These are phyloP conservation scores for Dillenia suffruticosa DNA, from an alignment of 164 flowering plant genomes.

Conservation along the genomic window DNA sequence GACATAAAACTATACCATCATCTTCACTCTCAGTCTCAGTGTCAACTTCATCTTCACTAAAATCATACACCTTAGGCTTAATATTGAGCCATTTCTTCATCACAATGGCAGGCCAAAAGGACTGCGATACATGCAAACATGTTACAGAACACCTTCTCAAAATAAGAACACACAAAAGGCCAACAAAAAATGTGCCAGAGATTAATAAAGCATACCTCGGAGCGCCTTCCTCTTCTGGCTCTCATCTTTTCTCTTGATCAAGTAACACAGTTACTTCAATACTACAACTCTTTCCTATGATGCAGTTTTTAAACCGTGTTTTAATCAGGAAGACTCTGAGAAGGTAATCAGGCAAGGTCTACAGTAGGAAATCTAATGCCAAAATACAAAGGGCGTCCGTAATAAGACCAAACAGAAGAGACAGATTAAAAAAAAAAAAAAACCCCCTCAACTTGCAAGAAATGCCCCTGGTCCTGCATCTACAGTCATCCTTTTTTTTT, in stretches of 20 bases:
- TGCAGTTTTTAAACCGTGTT: background rate
- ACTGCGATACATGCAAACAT: constrained; percentile 28
- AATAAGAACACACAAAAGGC: background rate
- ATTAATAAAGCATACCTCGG: constrained; percentile 48
- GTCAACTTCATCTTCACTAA: constrained; percentile 92
- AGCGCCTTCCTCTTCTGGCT: constrained; percentile 46
- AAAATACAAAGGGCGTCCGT: constrained; percentile 18
- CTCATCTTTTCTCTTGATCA: constrained; percentile 34
- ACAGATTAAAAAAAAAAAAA: constrained; percentile 39
- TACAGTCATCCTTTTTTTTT: background rate
- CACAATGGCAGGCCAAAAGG: constrained; percentile 89
- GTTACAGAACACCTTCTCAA: background rate
- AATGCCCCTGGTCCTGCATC: constrained; percentile 30
- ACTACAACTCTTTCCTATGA: too few relatives aligned
- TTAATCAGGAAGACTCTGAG: background rate
- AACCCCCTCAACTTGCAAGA: constrained; percentile 46
- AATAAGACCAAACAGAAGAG: constrained; percentile 36
- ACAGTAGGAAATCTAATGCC: constrained; percentile 10
- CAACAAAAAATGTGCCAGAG: background rate
- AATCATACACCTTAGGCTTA: constrained; percentile 76
- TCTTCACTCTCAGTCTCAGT: constrained; percentile 92
- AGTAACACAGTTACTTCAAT: background rate
- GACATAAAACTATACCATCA: constrained; percentile 49
- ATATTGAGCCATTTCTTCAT: constrained; percentile 98
- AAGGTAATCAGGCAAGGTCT: constrained; percentile 8